These are phyloP conservation scores for Metschnikowia noctiluminum DNA, from an alignment of 805 yeast species.

Conservation along the genomic window DNA sequence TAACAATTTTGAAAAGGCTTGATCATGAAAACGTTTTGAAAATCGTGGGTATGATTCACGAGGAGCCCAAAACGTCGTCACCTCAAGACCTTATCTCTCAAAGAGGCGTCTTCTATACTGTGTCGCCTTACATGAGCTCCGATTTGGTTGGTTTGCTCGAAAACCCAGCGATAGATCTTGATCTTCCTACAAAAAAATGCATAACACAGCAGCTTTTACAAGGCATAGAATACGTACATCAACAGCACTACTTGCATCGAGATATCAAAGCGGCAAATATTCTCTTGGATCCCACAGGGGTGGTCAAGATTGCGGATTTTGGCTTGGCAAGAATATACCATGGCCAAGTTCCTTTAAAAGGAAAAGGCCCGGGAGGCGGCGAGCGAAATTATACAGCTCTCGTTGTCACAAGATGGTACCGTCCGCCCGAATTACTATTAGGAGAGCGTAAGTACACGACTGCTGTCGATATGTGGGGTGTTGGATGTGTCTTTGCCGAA, in stretches of 20 bases:
- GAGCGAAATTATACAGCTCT: constrained; percentile 50
- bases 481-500: constrained; percentile 95
- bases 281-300: constrained; percentile 70
- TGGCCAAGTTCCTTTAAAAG: constrained; percentile 55
- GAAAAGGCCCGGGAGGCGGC: constrained; percentile 58
- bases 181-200: constrained; percentile 73
- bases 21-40: constrained; percentile 70
- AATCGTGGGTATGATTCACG: constrained; percentile 72
- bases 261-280: constrained; percentile 97
- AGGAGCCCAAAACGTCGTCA: constrained; percentile 32
- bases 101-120: constrained; percentile 68
- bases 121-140: constrained; percentile 87
- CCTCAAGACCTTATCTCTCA: constrained; percentile 34
- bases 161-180: constrained; percentile 63
- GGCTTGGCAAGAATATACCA: constrained; percentile 81
- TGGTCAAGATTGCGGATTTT: constrained; percentile 89
- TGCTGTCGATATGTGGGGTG: constrained; percentile 97
- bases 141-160: constrained; percentile 88
- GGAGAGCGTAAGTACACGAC: constrained; percentile 88
- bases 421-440: constrained; percentile 89
- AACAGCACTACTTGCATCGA: constrained; percentile 61
- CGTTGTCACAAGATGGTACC: constrained; percentile 96
- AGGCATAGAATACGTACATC: constrained; percentile 82
- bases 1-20: constrained; percentile 70
- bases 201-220: constrained; percentile 71